Evolutionary conservation across 768 basidiomycete genomes (phyloP).

Genomic region (Mycena haematopus): DNA sequence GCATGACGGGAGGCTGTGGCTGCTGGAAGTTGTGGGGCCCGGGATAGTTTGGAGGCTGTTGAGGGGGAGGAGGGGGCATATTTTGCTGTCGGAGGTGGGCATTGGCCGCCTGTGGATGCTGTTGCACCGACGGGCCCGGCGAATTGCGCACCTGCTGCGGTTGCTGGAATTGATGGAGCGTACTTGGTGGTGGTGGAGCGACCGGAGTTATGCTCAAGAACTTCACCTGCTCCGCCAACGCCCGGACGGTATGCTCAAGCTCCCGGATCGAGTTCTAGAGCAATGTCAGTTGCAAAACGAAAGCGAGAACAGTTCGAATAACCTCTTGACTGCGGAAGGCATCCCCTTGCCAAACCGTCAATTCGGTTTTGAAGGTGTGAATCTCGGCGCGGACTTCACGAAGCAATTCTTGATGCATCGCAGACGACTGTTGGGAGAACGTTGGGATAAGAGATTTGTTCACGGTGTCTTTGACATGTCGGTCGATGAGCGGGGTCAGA

Average conservation of each 20-base stretch:
- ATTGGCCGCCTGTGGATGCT: constrained; percentile 44
- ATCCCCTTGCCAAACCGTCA: constrained; percentile 83
- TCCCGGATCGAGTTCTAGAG: constrained; percentile 76
- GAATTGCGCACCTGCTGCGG: constrained; percentile 47
- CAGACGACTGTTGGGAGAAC: constrained; percentile 74
- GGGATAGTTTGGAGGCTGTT: constrained; percentile 45
- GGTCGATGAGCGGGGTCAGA: constrained; percentile 78
- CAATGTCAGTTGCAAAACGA: constrained; percentile 16
- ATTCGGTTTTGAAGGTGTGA: constrained; percentile 77
- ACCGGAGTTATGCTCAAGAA: constrained; percentile 67
- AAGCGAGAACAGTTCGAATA: constrained; percentile 29
- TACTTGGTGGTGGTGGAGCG: constrained; percentile 46
- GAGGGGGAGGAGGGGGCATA: constrained; percentile 45
- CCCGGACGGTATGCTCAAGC: constrained; percentile 77
- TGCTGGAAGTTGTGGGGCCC: constrained; percentile 43
- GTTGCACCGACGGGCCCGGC: constrained; percentile 46
- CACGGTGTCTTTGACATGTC: constrained; percentile 82
- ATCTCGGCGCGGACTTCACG: constrained; percentile 80
- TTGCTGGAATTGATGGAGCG: constrained; percentile 47
- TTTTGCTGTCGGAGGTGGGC: constrained; percentile 52
- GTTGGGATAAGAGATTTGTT: constrained; percentile 76
- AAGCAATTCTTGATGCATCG: constrained; percentile 81
- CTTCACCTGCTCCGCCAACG: constrained; percentile 83
- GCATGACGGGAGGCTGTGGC: constrained; percentile 48
- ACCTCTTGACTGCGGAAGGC: constrained; percentile 83